phyloP scores from a whole-genome alignment of 2,329 filamentous ascomycete species.

The Colletotrichum brevisporum region DNA sequence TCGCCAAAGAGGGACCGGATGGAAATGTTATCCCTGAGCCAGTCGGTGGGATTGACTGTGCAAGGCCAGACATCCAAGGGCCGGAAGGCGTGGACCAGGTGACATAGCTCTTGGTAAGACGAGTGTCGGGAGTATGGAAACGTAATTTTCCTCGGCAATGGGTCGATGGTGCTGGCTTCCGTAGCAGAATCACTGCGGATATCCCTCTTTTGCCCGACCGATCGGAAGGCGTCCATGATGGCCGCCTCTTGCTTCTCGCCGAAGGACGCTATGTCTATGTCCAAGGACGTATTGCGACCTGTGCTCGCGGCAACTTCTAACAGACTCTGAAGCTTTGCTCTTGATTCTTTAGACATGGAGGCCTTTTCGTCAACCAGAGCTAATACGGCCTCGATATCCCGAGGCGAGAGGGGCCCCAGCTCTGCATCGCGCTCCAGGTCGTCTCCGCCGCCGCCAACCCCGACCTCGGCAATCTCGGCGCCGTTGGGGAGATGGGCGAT shows the following conservation, averaged over 20 bases:
- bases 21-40: constrained; percentile 71
- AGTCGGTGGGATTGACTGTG: constrained; percentile 75
- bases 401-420: constrained; percentile 70
- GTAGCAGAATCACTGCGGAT: neutral
- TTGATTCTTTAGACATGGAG: constrained; percentile 43
- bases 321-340: constrained; percentile 33
- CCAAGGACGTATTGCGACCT: constrained; percentile 52
- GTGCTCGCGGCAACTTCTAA: constrained; percentile 40
- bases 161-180: neutral
- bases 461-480: constrained; percentile 77
- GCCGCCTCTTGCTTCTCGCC: constrained; percentile 48
- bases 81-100: constrained; percentile 76
- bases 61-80: constrained; percentile 88
- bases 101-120: constrained; percentile 83
- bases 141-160: constrained; percentile 59
- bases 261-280: constrained; percentile 48
- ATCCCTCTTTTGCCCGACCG: constrained; percentile 42
- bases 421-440: constrained; percentile 79
- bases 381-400: constrained; percentile 66
- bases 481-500: constrained; percentile 75
- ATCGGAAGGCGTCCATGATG: constrained; percentile 44
- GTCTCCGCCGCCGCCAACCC: constrained; percentile 83
- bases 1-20: constrained; percentile 80
- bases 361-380: constrained; percentile 46
- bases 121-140: constrained; percentile 95